These are phyloP conservation scores for Dictyostelium brefeldianum DNA, from an alignment of 78 protist genomes.

Conservation along the genomic window DNA sequence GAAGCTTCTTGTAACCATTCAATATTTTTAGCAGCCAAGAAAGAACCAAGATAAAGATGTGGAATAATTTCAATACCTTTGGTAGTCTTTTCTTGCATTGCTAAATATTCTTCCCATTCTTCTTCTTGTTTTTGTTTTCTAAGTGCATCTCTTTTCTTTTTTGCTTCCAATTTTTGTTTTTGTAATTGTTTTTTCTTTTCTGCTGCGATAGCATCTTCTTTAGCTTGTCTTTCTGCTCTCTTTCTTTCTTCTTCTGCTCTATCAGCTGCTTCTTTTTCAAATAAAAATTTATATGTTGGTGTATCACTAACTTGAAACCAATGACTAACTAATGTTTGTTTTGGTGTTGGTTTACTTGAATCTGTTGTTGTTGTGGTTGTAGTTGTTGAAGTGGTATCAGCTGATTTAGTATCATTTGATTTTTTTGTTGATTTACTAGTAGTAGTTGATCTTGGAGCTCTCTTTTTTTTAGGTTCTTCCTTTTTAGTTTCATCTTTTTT, in stretches of 20 bases:
- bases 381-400: background rate
- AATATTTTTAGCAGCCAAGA: slow-evolving; percentile 56
- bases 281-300: slow-evolving; percentile 36
- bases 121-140: slow-evolving; percentile 23
- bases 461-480: background rate
- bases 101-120: slow-evolving; percentile 13
- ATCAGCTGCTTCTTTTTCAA: slow-evolving; percentile 70
- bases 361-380: background rate
- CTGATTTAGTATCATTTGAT: background rate
- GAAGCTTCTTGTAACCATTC: slow-evolving; percentile 57
- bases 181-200: slow-evolving; percentile 10
- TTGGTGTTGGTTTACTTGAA: background rate
- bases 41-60: slow-evolving; percentile 64
- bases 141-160: slow-evolving; percentile 32
- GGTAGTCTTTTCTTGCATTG: slow-evolving; percentile 19
- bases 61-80: slow-evolving; percentile 69
- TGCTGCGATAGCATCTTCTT: background rate
- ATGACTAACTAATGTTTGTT: slow-evolving; percentile 14
- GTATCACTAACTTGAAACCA: background rate
- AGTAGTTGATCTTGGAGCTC: background rate
- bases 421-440: background rate
- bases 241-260: slow-evolving; percentile 51
- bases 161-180: slow-evolving; percentile 8
- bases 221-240: background rate
- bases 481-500: background rate